Evolutionary conservation across 345 rosid species (phyloP).

Genomic region (Anastatica hierochuntica): DNA sequence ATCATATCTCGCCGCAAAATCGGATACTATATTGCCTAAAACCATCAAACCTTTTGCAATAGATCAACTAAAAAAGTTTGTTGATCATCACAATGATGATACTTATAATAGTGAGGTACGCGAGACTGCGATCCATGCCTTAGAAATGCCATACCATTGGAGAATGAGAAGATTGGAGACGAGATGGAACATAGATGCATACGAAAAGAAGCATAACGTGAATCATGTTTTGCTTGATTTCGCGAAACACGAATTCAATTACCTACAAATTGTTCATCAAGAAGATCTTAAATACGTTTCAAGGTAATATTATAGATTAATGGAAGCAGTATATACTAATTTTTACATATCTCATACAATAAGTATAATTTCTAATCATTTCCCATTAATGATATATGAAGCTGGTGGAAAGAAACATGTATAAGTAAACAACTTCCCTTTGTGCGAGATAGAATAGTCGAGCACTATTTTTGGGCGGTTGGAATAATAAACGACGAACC

Average conservation of each 20-base stretch:
- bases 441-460: slow-evolving; percentile 29
- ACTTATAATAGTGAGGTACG: not conserved
- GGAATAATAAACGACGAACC: slow-evolving; percentile 26
- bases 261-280: slow-evolving; percentile 21
- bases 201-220: slow-evolving; percentile 7
- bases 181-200: slow-evolving; percentile 21
- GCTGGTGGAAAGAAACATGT: slow-evolving; percentile 33
- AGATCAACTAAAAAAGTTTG: slow-evolving; percentile 1
- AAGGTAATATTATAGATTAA: not conserved
- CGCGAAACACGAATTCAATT: slow-evolving; percentile 25
- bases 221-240: slow-evolving; percentile 13
- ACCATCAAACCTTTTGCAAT: slow-evolving; percentile 26
- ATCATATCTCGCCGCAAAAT: slow-evolving; percentile 14
- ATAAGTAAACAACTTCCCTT: slow-evolving; percentile 10
- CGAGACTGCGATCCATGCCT: slow-evolving; percentile 14
- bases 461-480: slow-evolving; percentile 28
- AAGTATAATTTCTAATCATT: too few species aligned
- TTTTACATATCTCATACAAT: too few species aligned
- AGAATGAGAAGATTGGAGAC: slow-evolving; percentile 21
- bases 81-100: not conserved
- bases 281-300: slow-evolving; percentile 27
- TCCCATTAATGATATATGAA: too few species aligned
- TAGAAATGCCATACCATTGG: slow-evolving; percentile 21
- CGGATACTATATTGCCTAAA: slow-evolving; percentile 26
- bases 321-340: not conserved